Base-by-base conservation (phyloP, 768 basidiomycete genomes). In the Boletus sp. region DNA sequence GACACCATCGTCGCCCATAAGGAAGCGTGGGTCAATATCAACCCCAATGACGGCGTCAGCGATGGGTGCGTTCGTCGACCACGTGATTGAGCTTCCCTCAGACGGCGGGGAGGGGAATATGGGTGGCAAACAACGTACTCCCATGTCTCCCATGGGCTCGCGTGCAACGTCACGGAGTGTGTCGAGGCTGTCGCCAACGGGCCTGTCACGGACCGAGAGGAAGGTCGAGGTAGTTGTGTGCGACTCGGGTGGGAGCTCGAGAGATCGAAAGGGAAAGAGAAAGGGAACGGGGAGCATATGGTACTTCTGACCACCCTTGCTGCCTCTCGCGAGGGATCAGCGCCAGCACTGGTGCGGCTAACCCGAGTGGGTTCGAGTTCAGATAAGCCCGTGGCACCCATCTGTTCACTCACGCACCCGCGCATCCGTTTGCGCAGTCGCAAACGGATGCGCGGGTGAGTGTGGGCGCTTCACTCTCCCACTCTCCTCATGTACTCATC, bases 61-160 rank as follows among this genome's bases (percentile, higher is more conserved):
- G 10, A 60, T 15, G 15, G 65, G 62, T 0, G 44, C 46, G 6
- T 68, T 62, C 30, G 36, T 67, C 7, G 65, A 70, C 29, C 57
- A 61, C 7, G 60, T 71, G 17, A 61, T 71, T 10, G 60, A 67
- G 18, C 52, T 70, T 30, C 67, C 63, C 0, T 10, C 50, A 8
- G 69, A 63, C 15, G 57, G 63, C 10, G 62, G 60, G 7, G 59
- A 44, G 7, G 63, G 58, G 14, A 51, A 56, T 5, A 6, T 14
- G 33, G 37, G 18, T 15, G 59, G 42, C 5, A 65, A 52, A 50
- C 50, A 35, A 11, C 41, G 32, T 20, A 28, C 7, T 15, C 37
- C 11, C 5, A 20, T 32, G 5, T 30, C 28, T 15, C 18, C 35
- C 1, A 10, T 8, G 10, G 52, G 48, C 11, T 44, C 41, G 7